Percentiles rank a stretch among this genome's conserved stretches.
Evolutionary conservation across 1,284 basidiomycete genomes (phyloP).

Genomic region (Vanrija sp.): DNA sequence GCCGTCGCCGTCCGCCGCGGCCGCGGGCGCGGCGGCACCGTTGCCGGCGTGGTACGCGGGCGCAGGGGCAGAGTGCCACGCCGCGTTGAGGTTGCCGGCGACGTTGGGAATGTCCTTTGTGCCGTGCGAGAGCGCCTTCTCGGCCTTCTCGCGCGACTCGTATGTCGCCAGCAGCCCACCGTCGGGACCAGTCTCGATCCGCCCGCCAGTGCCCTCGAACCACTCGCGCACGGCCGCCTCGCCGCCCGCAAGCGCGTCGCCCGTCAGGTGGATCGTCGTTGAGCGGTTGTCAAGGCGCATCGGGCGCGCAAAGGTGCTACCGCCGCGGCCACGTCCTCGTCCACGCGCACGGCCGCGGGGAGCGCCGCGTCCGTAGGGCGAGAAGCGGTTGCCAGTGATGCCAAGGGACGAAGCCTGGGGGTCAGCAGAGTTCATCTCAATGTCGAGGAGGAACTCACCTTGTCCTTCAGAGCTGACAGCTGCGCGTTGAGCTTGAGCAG

Average conservation of each 20-base stretch:
- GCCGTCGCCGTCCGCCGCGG: constrained; percentile 2
- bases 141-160: constrained; percentile 41
- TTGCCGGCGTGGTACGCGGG: not conserved
- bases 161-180: constrained; percentile 36
- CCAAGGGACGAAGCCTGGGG: constrained; percentile 36
- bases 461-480: constrained; percentile 36
- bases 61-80: constrained; percentile 24
- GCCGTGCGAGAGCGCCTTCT: constrained; percentile 39
- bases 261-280: constrained; percentile 71
- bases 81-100: constrained; percentile 22
- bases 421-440: constrained; percentile 1
- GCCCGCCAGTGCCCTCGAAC: constrained; percentile 63
- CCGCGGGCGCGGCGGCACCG: not conserved
- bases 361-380: constrained; percentile 62
- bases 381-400: constrained; percentile 39
- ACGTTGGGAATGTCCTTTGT: constrained; percentile 32
- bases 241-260: constrained; percentile 49
- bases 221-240: constrained; percentile 65
- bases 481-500: constrained; percentile 38
- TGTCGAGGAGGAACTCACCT: constrained; percentile 54
- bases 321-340: constrained; percentile 57
- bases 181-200: constrained; percentile 13
- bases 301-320: constrained; percentile 50
- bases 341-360: constrained; percentile 62
- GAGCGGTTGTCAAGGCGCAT: constrained; percentile 91